Evolutionary conservation across 768 basidiomycete genomes (phyloP), one percentile per base, ranked within the genome.

Genomic region (Macrolepiota albuminosa): DNA sequence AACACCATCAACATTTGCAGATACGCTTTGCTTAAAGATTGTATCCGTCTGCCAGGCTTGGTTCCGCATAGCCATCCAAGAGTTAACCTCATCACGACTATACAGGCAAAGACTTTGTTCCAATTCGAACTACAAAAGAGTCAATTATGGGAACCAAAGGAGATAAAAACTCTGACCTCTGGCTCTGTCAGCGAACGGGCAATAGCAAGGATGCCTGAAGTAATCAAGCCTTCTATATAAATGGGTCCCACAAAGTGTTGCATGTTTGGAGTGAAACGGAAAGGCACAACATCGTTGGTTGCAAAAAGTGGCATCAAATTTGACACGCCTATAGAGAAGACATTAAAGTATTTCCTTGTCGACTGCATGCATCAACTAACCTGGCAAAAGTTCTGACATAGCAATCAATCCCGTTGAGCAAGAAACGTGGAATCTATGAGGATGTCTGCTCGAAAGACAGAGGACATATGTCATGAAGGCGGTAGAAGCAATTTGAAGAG

Each of bases 221-320:
- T 86, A 45, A 99, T 76, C 40, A 97, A 75, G 8, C 96, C 97
- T 71, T 99, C 97, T 1, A 87, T 91, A 45, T 91, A 88, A 56
- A 93, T 83, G 2, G 91, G 89, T 1, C 93, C 93, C 40, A 98
- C 75, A 77, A 99, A 95, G 63, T 84, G 81, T 73, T 99, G 97
- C 78, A 99, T 84, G 73, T 97, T 98, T 4, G 95, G 95, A 4
- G 97, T 98, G 64, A 96, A 85, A 40, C 97, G 88, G 89, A 99
- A 99, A 0, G 97, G 97, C 5, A 98, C 94, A 3, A 87, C 80
- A 66, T 99, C 97, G 64, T 78, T 86, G 18, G 91, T 89, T 14
- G 83, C 82, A 68, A 93, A 90, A 46, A 90, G 72, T 70, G 80
- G 87, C 59, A 78, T 72, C 57, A 73, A 68, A 39, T 72, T 73